Conservation (phyloP, 176 grass and related monocot genomes). For the Chloris gayana region DNA sequence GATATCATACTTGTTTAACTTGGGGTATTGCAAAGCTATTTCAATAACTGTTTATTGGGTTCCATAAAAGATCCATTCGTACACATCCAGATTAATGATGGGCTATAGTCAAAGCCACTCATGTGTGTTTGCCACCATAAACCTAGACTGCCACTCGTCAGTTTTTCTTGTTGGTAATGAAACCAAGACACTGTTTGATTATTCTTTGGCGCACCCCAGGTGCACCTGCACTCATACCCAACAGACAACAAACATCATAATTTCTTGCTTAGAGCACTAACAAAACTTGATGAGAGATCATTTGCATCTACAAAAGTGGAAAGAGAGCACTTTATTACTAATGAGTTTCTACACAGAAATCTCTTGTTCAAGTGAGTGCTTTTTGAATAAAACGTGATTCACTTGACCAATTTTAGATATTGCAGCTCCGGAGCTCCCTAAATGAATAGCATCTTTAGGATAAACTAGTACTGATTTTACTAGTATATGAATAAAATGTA, state of each 20-base stretch:
- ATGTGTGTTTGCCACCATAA: constrained; percentile 2
- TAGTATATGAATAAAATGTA: too few relatives aligned
- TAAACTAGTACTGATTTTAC: too few relatives aligned
- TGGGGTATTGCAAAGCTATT: too few relatives aligned
- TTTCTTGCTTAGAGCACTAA: constrained; percentile 38
- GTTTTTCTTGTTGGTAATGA: not conserved
- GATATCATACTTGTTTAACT: too few relatives aligned
- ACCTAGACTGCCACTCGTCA: not conserved
- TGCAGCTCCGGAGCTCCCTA: not conserved
- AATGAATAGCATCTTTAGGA: too few relatives aligned
- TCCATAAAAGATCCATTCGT: not conserved
- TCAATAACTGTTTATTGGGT: not conserved
- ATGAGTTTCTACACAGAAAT: not conserved
- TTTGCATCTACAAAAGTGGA: not conserved
- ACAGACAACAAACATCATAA: constrained; percentile 8
- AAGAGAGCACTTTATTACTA: not conserved
- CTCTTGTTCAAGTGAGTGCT: not conserved
- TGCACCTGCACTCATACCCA: constrained; percentile 18
- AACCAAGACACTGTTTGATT: not conserved
- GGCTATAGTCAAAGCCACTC: not conserved
- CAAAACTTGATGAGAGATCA: constrained; percentile 33
- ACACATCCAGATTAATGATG: not conserved
- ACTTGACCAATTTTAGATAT: not conserved
- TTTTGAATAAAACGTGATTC: not conserved
- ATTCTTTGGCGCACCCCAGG: not conserved